Base-by-base conservation (phyloP, 306 rosid species). In the Alnus glutinosa region DNA sequence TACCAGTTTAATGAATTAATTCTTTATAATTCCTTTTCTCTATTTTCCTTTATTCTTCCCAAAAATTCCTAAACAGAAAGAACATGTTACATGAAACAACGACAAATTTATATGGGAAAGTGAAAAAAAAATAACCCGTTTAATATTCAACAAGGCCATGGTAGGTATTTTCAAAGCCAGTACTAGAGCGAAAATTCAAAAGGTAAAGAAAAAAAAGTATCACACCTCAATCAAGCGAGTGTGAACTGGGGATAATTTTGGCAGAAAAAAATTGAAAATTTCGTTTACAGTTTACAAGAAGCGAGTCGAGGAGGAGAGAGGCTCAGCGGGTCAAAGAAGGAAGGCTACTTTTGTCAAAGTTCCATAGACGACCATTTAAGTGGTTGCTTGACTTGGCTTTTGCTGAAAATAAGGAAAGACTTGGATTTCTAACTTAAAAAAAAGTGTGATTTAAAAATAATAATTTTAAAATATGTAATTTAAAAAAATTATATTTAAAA, bases 291-390 rank as follows among this genome's bases (percentile, higher is more conserved):
- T 1, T 23, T 0, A 2, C 30, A n/a, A 10, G 4, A 55, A n/a
- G 44, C 32, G 30, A 28, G 64, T 15, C 6, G 19, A 7, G 13
- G 39, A 44, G 30, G 7, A 71, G 63, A 52, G 75, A 74, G 67
- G 62, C 28, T 46, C 36, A 16, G 13, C 78, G 82, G 85, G 85
- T 81, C 78, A 84, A 80, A 59, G 62, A 80, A 68, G 87, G 77
- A 77, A 74, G 78, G 83, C 78, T 83, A 80, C 66, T 23, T 83
- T 80, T 70, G 80, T 84, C 83, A 64, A 70, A 81, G 44, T 80
- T 77, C 51, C 30, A 82, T 49, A 72, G 80, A 84, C 79, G 87
- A 84, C 87, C 2, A 13, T 5, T 11, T 15, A 44, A 68, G 52
- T 49, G 52, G 3, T 49, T 36, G 82, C 77, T 67, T 57, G 82